phyloP scores from a whole-genome alignment of 108 stramenopile species.

The Cyclotella atomus region DNA sequence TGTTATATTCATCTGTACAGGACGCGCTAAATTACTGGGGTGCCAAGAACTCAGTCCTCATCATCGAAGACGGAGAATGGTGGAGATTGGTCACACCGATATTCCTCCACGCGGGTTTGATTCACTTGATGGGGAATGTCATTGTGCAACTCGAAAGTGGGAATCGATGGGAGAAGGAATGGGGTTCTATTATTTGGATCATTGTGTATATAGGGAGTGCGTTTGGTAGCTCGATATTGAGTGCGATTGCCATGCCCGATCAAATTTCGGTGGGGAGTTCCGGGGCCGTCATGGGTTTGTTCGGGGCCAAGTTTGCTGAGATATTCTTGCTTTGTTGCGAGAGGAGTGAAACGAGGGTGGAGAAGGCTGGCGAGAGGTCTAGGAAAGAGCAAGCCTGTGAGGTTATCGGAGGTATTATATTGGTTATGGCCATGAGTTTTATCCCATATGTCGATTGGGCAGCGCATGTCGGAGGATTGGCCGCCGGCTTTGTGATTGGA shows the following conservation, averaged over 20 bases:
- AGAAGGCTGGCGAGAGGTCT: constrained; percentile 60
- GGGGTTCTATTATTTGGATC: constrained; percentile 74
- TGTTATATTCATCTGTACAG: not conserved
- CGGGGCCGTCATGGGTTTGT: constrained; percentile 87
- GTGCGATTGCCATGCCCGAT: constrained; percentile 72
- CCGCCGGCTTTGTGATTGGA: constrained; percentile 73
- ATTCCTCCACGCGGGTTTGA: constrained; percentile 81
- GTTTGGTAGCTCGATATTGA: constrained; percentile 63
- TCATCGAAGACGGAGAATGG: constrained; percentile 79
- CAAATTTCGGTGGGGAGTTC: constrained; percentile 78
- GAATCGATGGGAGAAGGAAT: constrained; percentile 83
- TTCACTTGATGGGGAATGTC: constrained; percentile 80
- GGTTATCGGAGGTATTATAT: constrained; percentile 63
- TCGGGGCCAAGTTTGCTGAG: constrained; percentile 84
- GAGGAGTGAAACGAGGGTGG: constrained; percentile 50
- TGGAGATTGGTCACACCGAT: constrained; percentile 81
- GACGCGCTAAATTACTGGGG: constrained; percentile 86
- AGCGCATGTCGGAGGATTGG: constrained; percentile 78
- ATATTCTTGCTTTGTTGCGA: constrained; percentile 71
- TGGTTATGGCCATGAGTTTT: constrained; percentile 61
- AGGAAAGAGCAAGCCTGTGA: constrained; percentile 72
- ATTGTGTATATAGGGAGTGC: constrained; percentile 73
- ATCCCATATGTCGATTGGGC: constrained; percentile 78
- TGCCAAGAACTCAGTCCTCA: constrained; percentile 82
- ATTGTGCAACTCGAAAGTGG: constrained; percentile 80